Base-by-base conservation (phyloP, 2,329 filamentous ascomycete species). In the Diaporthe amygdali region DNA sequence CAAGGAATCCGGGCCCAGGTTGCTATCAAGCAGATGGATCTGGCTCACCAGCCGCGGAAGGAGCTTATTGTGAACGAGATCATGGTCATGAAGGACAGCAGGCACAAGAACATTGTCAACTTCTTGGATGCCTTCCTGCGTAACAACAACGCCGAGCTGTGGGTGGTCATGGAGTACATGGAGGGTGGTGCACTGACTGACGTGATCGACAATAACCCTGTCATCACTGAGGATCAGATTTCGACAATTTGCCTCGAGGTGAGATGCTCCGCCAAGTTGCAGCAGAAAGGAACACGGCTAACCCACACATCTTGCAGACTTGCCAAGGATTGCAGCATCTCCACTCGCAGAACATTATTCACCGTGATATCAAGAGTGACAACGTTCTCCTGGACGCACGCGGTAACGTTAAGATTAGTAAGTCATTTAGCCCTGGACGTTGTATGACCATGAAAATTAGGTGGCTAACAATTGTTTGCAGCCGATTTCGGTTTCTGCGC, bases 161-260 rank as follows among this genome's bases (percentile, higher is more conserved):
- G 96, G 96, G 95, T 99, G 14, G 96, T 99, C 66, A 97, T 99
- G 96, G 96, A 99, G 84, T 99, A 95, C 79, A 99, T 99, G 96
- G 96, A 99, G 84, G 96, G 96, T 77, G 96, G 96, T 84, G 94
- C 96, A 73, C 85, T 99, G 81, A 99, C 96, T 1, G 96, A 99
- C 86, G 95, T 99, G 72, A 99, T 99, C 83, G 96, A 99, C 83
- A 98, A 98, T 84, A 99, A 98, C 82, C 90, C 93, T 2, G 91
- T 92, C 70, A 98, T 99, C 77, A 94, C 93, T 6, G 96, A 99
- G 82, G 94, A 98, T 80, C 96, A 99, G 82, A 99, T 99, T 78
- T 94, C 96, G 12, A 98, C 96, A 6, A 98, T 99, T 75, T 98
- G 96, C 82, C 89, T 93, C 66, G 96, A 99, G 92, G 96, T 97